phyloP scores from a whole-genome alignment of 805 yeast species.

The Zygotorulaspora danielsina region DNA sequence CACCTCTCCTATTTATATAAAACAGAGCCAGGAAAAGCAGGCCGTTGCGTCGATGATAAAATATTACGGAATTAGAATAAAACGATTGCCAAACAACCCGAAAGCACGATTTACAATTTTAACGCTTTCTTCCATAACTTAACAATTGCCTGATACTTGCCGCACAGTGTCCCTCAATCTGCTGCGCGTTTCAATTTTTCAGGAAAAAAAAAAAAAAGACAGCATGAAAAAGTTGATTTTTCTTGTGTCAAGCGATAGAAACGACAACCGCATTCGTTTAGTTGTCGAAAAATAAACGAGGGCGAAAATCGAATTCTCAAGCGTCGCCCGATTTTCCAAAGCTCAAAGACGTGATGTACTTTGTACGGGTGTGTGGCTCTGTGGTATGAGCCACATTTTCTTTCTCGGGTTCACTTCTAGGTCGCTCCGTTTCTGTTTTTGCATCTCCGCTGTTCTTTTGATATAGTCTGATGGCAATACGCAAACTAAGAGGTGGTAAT shows the following conservation, averaged over 20 bases:
- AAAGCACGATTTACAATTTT: not conserved
- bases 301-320: not conserved
- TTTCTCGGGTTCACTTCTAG: too few relatives aligned
- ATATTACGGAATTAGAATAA: too few relatives aligned
- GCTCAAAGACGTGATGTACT: not conserved
- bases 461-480: too few relatives aligned
- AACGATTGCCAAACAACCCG: not conserved
- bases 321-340: not conserved
- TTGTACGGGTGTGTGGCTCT: not conserved
- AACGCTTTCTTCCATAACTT: not conserved
- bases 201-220: not conserved
- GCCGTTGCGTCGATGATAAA: too few relatives aligned
- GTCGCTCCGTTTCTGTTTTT: too few relatives aligned
- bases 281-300: not conserved
- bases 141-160: slow-evolving; percentile 1
- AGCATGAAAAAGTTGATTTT: too few relatives aligned
- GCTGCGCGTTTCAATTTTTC: slow-evolving; percentile 1
- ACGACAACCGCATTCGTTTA: not conserved
- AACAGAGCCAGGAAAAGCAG: too few relatives aligned
- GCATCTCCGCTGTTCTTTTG: too few relatives aligned
- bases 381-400: too few relatives aligned
- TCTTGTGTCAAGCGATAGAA: not conserved
- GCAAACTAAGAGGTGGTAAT: too few relatives aligned
- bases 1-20: too few relatives aligned
- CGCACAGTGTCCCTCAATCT: not conserved